phyloP scores from a whole-genome alignment of 2,329 filamentous ascomycete genomes.

The Canariomyces notabilis region DNA sequence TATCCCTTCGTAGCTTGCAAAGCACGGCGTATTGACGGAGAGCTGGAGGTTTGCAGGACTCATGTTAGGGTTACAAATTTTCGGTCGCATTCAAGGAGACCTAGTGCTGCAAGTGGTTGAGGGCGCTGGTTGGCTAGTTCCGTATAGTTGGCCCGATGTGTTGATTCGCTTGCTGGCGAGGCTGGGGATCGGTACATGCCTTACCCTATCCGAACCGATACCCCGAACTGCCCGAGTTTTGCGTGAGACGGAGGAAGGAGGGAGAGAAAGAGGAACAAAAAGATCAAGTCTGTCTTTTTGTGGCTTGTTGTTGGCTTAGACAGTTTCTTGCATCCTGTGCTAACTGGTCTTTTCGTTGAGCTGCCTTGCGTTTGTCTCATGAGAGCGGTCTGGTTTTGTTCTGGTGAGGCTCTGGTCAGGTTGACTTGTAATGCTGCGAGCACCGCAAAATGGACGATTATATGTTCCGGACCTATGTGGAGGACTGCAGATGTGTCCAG shows the following conservation, averaged over 20 bases:
- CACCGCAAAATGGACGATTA: conserved; percentile 51
- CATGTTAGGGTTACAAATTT: too few relatives aligned
- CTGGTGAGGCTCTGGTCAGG: background rate
- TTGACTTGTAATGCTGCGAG: background rate
- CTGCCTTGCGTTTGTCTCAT: background rate
- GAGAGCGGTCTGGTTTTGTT: background rate
- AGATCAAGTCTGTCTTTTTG: background rate
- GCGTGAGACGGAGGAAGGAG: background rate
- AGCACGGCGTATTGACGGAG: too few relatives aligned
- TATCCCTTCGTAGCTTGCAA: too few relatives aligned
- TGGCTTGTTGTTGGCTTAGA: background rate
- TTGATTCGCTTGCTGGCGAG: background rate
- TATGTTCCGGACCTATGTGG: conserved; percentile 47
- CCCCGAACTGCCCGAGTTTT: too few relatives aligned
- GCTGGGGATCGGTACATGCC: background rate
- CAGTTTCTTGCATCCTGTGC: background rate
- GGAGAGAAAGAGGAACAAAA: background rate
- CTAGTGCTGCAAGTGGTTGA: background rate
- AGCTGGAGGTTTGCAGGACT: too few relatives aligned
- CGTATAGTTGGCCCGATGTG: too few relatives aligned
- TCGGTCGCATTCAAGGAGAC: too few relatives aligned
- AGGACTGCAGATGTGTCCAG: conserved; percentile 42
- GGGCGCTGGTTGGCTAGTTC: too few relatives aligned
- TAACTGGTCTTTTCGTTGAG: background rate
- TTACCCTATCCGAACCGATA: too few relatives aligned